Evolutionary conservation across 176 grass and related monocot genomes (phyloP).

Genomic region (Urochloa ruziziensis): DNA sequence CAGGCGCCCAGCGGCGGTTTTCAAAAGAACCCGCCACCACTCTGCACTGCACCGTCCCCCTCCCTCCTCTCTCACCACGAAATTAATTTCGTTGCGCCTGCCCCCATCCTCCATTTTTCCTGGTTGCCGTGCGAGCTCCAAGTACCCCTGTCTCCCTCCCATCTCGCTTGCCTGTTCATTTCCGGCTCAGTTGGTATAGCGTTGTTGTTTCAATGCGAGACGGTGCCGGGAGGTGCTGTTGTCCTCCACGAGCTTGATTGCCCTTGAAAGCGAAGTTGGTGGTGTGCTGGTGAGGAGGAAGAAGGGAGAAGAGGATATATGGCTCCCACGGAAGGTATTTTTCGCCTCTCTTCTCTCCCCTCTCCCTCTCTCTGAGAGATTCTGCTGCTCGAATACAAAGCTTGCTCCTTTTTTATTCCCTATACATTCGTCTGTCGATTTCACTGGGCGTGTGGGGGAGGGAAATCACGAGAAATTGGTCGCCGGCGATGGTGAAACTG

Average conservation of each 20-base stretch:
- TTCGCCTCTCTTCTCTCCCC: not conserved
- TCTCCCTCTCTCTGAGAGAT: not conserved
- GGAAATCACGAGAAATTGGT: not conserved
- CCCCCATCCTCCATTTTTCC: slow-evolving; percentile 41
- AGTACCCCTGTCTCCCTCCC: slow-evolving; percentile 29
- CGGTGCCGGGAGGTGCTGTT: slow-evolving; percentile 24
- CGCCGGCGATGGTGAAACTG: slow-evolving; percentile 50
- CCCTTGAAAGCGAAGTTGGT: slow-evolving; percentile 24
- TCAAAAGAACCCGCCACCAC: slow-evolving; percentile 70
- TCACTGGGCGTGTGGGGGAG: not conserved
- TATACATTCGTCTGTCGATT: slow-evolving; percentile 4
- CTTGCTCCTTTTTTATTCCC: slow-evolving; percentile 4
- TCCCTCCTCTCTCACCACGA: not conserved
- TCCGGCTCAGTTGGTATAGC: slow-evolving; percentile 23
- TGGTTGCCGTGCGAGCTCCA: slow-evolving; percentile 35
- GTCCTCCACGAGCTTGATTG: slow-evolving; percentile 33
- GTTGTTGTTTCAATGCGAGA: slow-evolving; percentile 52
- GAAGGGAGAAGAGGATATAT: slow-evolving; percentile 38
- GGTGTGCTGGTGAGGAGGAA: not conserved
- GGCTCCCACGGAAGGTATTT: slow-evolving; percentile 69
- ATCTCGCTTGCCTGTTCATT: not conserved
- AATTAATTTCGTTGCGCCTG: slow-evolving; percentile 30
- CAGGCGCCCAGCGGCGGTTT: not conserved
- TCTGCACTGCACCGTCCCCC: not conserved
- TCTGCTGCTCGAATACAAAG: slow-evolving; percentile 1